Percentiles rank a stretch among this genome's conserved stretches.
phyloP scores from a whole-genome alignment of 495 filamentous ascomycete genomes.

The Talaromyces stipitatus region DNA sequence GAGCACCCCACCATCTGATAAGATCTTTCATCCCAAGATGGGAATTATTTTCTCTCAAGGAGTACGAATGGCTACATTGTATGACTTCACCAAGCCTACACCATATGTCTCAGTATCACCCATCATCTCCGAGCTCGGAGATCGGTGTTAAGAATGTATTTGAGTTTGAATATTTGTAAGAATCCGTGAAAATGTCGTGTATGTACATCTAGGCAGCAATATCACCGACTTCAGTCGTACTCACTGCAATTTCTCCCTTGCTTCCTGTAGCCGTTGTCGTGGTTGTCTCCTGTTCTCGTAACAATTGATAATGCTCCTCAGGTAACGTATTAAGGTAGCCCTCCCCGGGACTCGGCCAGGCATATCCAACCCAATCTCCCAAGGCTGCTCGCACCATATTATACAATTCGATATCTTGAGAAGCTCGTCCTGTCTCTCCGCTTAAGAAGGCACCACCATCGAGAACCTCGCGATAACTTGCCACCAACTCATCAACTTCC shows the following conservation, averaged over 20 bases:
- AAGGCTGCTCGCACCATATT: constrained; percentile 56
- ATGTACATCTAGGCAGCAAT: neutral
- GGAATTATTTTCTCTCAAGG: too few species aligned
- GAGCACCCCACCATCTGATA: neutral
- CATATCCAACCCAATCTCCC: constrained; percentile 63
- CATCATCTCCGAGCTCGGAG: neutral
- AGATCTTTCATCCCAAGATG: too few species aligned
- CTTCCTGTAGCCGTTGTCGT: neutral
- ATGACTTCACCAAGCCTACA: neutral
- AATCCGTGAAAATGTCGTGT: neutral
- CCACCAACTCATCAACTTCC: constrained; percentile 77
- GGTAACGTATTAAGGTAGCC: constrained; percentile 53
- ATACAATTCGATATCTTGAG: constrained; percentile 23
- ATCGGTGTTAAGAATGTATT: too few species aligned
- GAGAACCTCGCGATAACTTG: constrained; percentile 66
- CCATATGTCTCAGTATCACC: neutral
- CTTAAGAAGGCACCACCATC: constrained; percentile 29
- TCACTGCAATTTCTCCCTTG: neutral
- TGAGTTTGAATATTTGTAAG: neutral
- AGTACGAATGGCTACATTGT: too few species aligned
- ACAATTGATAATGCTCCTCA: constrained; percentile 17
- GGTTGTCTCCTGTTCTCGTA: neutral
- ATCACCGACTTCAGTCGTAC: neutral
- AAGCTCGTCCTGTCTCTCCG: constrained; percentile 11
- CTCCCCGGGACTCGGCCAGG: constrained; percentile 58